These are phyloP conservation scores for Casuarina equisetifolia DNA, from an alignment of 306 rosid species.

Conservation along the genomic window DNA sequence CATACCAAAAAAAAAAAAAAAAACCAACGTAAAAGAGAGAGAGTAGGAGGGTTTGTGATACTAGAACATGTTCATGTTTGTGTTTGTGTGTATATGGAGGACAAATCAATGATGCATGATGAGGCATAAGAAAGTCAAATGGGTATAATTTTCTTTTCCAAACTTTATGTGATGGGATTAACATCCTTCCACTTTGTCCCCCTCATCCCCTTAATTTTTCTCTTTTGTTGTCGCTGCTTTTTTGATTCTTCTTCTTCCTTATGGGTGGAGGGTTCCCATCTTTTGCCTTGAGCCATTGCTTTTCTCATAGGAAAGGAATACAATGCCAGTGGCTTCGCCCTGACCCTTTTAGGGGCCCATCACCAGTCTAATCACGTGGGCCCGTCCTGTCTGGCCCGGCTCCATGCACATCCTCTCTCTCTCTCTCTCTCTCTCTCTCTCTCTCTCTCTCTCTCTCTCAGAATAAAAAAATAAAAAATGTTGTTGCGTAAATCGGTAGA, in stretches of 20 bases:
- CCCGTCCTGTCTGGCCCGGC: slow-evolving; percentile 56
- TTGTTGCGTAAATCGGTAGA: slow-evolving; percentile 74
- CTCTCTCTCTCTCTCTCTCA: no score
- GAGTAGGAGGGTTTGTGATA: no score
- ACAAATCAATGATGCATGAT: slow-evolving; percentile 71
- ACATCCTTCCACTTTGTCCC: slow-evolving; percentile 99
- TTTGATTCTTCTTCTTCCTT: slow-evolving; percentile 27
- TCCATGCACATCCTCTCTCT: slow-evolving; percentile 17
- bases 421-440: no score
- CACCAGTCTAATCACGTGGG: slow-evolving; percentile 69
- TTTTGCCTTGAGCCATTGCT: slow-evolving; percentile 64
- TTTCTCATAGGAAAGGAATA: slow-evolving; percentile 81
- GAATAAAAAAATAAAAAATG: background rate
- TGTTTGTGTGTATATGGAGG: slow-evolving; percentile 20
- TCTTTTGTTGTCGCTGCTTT: slow-evolving; percentile 33
- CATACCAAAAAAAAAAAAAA: background rate
- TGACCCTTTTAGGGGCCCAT: slow-evolving; percentile 62
- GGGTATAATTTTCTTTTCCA: slow-evolving; percentile 56
- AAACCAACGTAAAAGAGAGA: background rate
- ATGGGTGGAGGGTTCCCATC: slow-evolving; percentile 73
- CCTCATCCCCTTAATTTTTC: slow-evolving; percentile 38
- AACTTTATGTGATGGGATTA: slow-evolving; percentile 88
- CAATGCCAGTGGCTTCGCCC: slow-evolving; percentile 39
- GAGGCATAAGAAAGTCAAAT: slow-evolving; percentile 78
- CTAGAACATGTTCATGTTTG: no score